Base-by-base conservation (phyloP, 176 grass and related monocot species). In the Oryza glumipatula region DNA sequence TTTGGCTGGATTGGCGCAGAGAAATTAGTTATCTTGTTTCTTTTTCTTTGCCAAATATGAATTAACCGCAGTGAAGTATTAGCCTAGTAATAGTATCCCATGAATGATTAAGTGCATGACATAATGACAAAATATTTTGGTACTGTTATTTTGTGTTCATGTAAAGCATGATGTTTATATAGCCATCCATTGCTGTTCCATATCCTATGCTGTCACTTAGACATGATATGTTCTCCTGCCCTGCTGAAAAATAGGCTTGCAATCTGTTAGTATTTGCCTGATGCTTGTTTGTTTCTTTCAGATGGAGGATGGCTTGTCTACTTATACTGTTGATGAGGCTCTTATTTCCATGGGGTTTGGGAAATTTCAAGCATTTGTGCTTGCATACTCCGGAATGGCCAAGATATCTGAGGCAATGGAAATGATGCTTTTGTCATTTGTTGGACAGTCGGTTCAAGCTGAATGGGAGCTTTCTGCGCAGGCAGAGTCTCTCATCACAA, bases 351-450 rank as follows among this genome's bases (percentile, higher is more conserved):
- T 98, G 89, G 95, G 95, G 2, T 98, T 94, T 60, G 95, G 95
- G 10, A 98, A 98, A 49, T 98, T 98, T 80, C 95, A 98, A 30
- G 88, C 75, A 6, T 94, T 98, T 38, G 93, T 98, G 22, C 95
- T 98, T 47, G 89, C 87, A 13, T 98, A 98, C 78, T 89, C 95
- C 4, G 95, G 93, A 48, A 98, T 98, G 95, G 95, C 91, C 33
- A 95, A 94, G 89, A 93, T 95, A 64, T 93, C 95, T 7, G 95
- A 98, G 69, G 95, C 95, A 76, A 98, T 98, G 95, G 93, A 98
- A 70, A 91, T 98, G 91, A 98, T 98, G 95, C 95, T 98, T 82
- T 76, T 98, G 51, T 98, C 95, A 14, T 98, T 98, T 86, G 91
- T 98, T 61, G 95, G 95, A 21, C 89, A 94, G 30, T 92, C 93